Conservation (phyloP, 2,329 filamentous ascomycete species). For the Colletotrichum sp. region DNA sequence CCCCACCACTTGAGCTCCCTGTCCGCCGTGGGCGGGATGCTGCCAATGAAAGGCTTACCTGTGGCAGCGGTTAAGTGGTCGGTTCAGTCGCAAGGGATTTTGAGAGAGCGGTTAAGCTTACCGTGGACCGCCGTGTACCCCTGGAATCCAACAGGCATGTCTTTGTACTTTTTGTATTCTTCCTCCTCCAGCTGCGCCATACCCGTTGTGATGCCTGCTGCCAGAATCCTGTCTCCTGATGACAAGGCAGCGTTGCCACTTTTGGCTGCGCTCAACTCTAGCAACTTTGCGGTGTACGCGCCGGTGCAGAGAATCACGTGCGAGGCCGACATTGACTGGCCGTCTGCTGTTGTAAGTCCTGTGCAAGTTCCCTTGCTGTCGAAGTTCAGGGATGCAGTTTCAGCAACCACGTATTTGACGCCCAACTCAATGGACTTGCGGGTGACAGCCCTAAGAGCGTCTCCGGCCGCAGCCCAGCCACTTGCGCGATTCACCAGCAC, state of each 20-base stretch:
- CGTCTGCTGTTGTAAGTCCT: slow-evolving; percentile 55
- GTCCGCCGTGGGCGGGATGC: slow-evolving; percentile 57
- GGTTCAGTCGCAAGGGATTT: not conserved
- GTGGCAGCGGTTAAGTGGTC: slow-evolving; percentile 24
- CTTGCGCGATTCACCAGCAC: slow-evolving; percentile 66
- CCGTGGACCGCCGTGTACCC: slow-evolving; percentile 41
- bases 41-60: slow-evolving; percentile 61
- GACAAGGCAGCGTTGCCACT: slow-evolving; percentile 53
- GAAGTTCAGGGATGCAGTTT: slow-evolving; percentile 53
- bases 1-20: slow-evolving; percentile 66
- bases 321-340: slow-evolving; percentile 49
- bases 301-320: slow-evolving; percentile 61
- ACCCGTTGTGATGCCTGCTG: slow-evolving; percentile 64
- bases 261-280: slow-evolving; percentile 54
- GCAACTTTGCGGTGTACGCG: slow-evolving; percentile 61
- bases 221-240: slow-evolving; percentile 59
- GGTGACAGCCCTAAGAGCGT: slow-evolving; percentile 60
- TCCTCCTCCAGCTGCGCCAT: slow-evolving; percentile 57
- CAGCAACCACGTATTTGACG: slow-evolving; percentile 62
- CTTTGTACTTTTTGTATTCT: slow-evolving; percentile 47
- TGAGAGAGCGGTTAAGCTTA: slow-evolving; percentile 32
- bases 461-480: slow-evolving; percentile 69
- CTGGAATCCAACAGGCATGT: slow-evolving; percentile 55
- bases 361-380: slow-evolving; percentile 41
- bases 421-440: slow-evolving; percentile 57